Conservation (phyloP, 2,329 filamentous ascomycete species). For the Hirsutella thompsonii region DNA sequence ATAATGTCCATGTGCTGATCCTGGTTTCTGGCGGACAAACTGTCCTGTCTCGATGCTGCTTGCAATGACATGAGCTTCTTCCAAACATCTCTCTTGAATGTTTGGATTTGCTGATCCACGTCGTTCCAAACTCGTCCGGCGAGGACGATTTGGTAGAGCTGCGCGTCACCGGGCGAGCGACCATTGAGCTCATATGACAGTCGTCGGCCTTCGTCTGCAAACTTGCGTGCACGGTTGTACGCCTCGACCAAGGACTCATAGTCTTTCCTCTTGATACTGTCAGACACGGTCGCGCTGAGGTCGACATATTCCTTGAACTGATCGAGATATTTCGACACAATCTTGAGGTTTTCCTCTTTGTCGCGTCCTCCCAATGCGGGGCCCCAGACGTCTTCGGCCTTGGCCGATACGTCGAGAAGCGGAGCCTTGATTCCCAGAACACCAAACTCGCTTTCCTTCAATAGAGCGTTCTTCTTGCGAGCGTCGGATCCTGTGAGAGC, state of each 20-base stretch:
- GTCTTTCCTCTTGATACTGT: slow-evolving; percentile 82
- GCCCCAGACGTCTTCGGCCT: slow-evolving; percentile 95
- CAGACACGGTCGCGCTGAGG: slow-evolving; percentile 61
- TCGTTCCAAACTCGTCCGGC: slow-evolving; percentile 93
- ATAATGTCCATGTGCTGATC: slow-evolving; percentile 89
- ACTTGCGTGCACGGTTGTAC: slow-evolving; percentile 70
- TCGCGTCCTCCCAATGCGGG: slow-evolving; percentile 84
- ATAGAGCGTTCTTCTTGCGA: slow-evolving; percentile 74
- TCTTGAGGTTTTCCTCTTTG: slow-evolving; percentile 77
- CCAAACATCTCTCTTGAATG: slow-evolving; percentile 86
- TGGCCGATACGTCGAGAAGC: slow-evolving; percentile 77
- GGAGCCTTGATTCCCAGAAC: slow-evolving; percentile 80
- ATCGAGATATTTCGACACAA: slow-evolving; percentile 62
- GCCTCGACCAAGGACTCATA: slow-evolving; percentile 80
- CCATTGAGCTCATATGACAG: slow-evolving; percentile 46
- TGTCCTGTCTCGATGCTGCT: slow-evolving; percentile 36
- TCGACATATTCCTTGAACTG: slow-evolving; percentile 74
- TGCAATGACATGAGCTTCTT: slow-evolving; percentile 61
- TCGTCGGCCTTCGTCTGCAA: slow-evolving; percentile 64
- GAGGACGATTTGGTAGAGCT: slow-evolving; percentile 77
- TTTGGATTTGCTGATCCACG: slow-evolving; percentile 73
- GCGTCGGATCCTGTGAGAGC: slow-evolving; percentile 34
- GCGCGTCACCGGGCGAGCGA: slow-evolving; percentile 55
- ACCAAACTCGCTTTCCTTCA: slow-evolving; percentile 87
- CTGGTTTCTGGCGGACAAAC: slow-evolving; percentile 42